These are phyloP conservation scores for Panus rudis DNA, from an alignment of 768 basidiomycete species.

Conservation along the genomic window DNA sequence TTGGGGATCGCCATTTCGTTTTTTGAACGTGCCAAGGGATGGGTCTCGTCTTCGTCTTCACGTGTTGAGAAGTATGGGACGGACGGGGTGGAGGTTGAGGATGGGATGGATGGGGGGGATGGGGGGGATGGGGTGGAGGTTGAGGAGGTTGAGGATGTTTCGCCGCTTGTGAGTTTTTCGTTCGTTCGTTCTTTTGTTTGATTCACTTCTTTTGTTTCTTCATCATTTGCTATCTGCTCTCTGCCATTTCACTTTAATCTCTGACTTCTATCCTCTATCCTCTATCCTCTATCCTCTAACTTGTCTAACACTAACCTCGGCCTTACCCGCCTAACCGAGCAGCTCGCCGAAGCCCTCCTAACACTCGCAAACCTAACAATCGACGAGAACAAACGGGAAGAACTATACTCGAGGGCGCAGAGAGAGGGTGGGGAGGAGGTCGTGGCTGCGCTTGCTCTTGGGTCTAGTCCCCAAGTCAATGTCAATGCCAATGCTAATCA, in stretches of 20 bases:
- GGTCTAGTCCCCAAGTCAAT: too few species aligned
- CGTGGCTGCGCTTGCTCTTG: constrained; percentile 20
- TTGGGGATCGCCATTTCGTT: constrained; percentile 21
- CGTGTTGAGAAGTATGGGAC: too few species aligned
- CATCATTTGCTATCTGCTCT: neutral
- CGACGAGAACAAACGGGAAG: constrained; percentile 41
- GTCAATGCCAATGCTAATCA: too few species aligned
- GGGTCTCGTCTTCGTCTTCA: too few species aligned
- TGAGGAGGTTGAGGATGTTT: constrained; percentile 11
- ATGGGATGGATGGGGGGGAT: too few species aligned
- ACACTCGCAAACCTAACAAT: constrained; percentile 53
- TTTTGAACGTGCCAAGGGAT: constrained; percentile 26
- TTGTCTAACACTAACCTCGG: constrained; percentile 1
- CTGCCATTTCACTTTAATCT: too few species aligned
- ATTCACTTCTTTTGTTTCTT: neutral
- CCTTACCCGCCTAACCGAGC: constrained; percentile 7
- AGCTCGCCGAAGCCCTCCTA: constrained; percentile 50
- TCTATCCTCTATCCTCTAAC: neutral
- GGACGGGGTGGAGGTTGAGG: too few species aligned
- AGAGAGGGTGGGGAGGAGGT: constrained; percentile 37
- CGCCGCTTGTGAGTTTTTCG: constrained; percentile 12
- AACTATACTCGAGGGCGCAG: constrained; percentile 45
- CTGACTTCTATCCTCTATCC: too few species aligned
- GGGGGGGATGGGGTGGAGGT: too few species aligned
- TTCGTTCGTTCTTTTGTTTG: too few species aligned